Evolutionary conservation across 2,329 filamentous ascomycete species (phyloP).

Genomic region (Claviceps digitariae): DNA sequence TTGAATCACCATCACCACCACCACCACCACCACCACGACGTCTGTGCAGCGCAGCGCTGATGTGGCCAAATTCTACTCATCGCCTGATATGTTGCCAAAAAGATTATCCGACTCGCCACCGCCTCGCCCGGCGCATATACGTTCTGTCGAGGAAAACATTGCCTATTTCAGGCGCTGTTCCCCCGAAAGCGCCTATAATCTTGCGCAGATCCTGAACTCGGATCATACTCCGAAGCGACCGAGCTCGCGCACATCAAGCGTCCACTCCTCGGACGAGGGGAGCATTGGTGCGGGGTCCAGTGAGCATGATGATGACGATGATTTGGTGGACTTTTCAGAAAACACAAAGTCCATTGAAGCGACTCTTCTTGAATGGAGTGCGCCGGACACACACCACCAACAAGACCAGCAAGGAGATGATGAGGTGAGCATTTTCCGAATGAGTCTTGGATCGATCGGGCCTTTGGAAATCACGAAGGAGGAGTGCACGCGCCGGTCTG

Average conservation of each 20-base stretch:
- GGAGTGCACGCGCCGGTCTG: neutral
- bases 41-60: neutral
- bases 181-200: neutral
- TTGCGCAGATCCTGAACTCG: neutral
- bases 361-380: neutral
- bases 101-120: neutral
- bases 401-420: neutral
- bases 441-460: neutral
- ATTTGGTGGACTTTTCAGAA: neutral
- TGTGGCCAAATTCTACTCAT: neutral
- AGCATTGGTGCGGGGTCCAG: neutral
- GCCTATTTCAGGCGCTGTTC: neutral
- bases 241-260: slow-evolving; percentile 1
- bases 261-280: neutral
- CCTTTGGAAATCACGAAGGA: neutral
- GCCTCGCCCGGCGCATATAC: neutral
- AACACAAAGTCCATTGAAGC: neutral
- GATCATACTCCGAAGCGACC: neutral
- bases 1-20: neutral
- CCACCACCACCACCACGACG: neutral
- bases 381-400: neutral
- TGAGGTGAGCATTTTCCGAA: neutral
- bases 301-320: neutral
- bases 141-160: slow-evolving; percentile 1
- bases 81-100: neutral